Base-by-base conservation (phyloP, 2,329 filamentous ascomycete species). In the Calonectria hawksworthii region DNA sequence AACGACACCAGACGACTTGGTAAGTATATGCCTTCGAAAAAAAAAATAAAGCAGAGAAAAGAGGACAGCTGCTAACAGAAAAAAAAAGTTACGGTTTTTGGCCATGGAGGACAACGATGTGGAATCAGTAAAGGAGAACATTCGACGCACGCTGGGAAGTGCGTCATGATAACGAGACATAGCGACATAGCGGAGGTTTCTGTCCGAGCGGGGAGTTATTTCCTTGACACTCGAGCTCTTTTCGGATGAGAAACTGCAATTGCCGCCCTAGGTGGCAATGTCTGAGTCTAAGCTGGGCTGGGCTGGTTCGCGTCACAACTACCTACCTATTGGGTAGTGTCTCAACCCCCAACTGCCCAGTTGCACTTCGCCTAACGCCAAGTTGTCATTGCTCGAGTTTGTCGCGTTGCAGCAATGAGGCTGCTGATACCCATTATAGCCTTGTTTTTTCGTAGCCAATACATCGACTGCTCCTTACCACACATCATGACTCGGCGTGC, bases 1-100 rank as follows among this genome's bases (percentile, higher is more conserved):
- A 7, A 89, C 89, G 54, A 86, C 86, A 21, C 85, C 90, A 13
- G 94, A 96, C 83, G 95, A 98, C 78, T 89, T 95, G 85, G 94
- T 96, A 88, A 86, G 91, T 86, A 23, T 18, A 26, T 13, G 21
- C 21, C 23, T 11, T 28, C 2, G 13, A n/a, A 23, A 3, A n/a
- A 23, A 3, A 26, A 54, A n/a, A n/a, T 16, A 2, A 11, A 5
- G 23, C 16, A 36, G 21, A 36, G 26, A 13, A 32, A 18, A 9
- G 32, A 36, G 32, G 13, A 14, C 21, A 14, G 6, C 21, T 72
- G 51, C 78, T 83, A 68, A 81, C 50, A 66, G 32, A 50, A 11
- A 4, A 50, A 11, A 4, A 8, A 75, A 93, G 92, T 93, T 94
- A 76, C 90, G 89, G n/a, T 94, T 94, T 80, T 84, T 93, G 28